Evolutionary conservation across 305 asterid genomes (phyloP).

Genomic region (Fraxinus greggii): DNA sequence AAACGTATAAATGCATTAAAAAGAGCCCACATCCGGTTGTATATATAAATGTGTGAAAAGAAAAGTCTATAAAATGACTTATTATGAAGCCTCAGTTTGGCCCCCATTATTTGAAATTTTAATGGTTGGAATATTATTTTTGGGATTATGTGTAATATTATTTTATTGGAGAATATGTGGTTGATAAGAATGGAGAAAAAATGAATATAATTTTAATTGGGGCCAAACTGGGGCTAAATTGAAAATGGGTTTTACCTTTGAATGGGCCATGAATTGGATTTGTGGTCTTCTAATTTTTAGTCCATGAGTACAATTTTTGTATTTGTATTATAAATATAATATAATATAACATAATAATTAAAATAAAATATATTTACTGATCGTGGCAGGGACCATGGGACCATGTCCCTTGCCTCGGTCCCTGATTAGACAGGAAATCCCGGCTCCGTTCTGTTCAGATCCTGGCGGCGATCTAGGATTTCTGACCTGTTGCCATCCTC

Average conservation of each 20-base stretch:
- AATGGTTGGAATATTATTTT: not conserved
- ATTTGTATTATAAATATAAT: not conserved
- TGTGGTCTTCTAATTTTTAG: not conserved
- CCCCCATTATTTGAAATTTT: not conserved
- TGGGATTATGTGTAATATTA: not conserved
- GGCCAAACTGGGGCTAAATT: not conserved
- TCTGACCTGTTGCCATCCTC: not conserved
- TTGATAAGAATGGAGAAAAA: not conserved
- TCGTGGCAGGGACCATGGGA: not conserved
- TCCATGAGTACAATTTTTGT: not conserved
- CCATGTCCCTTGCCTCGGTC: not conserved
- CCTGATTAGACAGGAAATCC: not conserved
- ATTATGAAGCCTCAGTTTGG: not conserved
- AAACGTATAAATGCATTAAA: not conserved
- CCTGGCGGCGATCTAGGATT: not conserved
- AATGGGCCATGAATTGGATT: not conserved
- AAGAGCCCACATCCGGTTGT: not conserved
- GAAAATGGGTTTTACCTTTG: not conserved
- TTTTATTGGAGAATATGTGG: not conserved
- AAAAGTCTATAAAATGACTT: not conserved
- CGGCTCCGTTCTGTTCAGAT: not conserved
- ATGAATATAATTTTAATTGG: not conserved
- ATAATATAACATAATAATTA: not conserved
- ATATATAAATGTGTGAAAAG: not conserved
- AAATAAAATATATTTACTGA: not conserved